A percentile compares a stretch with the other conserved stretches of the same genome.
Conservation (phyloP, 768 basidiomycete species). For the Guyanaporus albipodus region DNA sequence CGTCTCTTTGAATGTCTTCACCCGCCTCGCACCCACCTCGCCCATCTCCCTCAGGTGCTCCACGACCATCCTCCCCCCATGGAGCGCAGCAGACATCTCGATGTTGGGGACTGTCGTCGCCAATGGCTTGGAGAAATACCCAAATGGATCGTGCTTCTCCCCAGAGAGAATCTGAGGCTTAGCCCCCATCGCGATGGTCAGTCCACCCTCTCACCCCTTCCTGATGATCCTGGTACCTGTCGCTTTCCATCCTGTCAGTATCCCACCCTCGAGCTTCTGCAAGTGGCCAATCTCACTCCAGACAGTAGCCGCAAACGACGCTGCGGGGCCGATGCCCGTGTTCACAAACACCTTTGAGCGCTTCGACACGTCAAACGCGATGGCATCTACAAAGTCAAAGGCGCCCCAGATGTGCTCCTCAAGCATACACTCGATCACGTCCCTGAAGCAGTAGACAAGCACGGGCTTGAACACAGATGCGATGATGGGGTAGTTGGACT, state of each 20-base stretch:
- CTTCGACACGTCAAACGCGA: constrained; percentile 55
- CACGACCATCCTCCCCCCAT: constrained; percentile 16
- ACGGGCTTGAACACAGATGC: constrained; percentile 62
- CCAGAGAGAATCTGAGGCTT: constrained; percentile 71
- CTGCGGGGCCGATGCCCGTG: constrained; percentile 49
- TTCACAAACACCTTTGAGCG: constrained; percentile 65
- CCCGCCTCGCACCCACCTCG: constrained; percentile 34
- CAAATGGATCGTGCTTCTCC: constrained; percentile 64
- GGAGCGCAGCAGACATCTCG: neutral
- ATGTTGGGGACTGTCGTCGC: constrained; percentile 3
- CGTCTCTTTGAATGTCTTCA: constrained; percentile 41
- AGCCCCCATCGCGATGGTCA: constrained; percentile 59
- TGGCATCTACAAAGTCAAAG: constrained; percentile 51
- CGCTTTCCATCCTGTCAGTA: constrained; percentile 44
- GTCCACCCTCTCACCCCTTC: constrained; percentile 37
- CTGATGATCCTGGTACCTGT: constrained; percentile 65
- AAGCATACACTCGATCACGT: constrained; percentile 57
- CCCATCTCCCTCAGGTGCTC: constrained; percentile 34
- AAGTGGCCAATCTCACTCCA: constrained; percentile 69
- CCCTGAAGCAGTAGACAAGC: constrained; percentile 50
- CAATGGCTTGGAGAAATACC: constrained; percentile 43
- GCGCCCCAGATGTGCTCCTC: constrained; percentile 49
- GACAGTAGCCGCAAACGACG: constrained; percentile 51
- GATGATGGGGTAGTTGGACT: constrained; percentile 62
- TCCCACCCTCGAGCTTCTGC: constrained; percentile 33